Conservation (phyloP, 306 rosid genomes). For the Vicia faba region DNA sequence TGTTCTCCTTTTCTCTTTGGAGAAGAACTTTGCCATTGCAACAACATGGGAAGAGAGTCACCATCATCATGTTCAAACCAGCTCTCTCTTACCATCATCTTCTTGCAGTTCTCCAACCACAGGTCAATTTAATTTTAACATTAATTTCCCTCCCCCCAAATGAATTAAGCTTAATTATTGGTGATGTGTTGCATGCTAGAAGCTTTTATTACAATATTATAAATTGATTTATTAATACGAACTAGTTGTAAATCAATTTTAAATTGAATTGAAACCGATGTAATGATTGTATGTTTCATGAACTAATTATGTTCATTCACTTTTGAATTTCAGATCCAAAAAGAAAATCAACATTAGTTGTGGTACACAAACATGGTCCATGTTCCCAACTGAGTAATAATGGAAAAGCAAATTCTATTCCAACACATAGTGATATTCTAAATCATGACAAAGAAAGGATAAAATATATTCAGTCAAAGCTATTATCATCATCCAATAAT, state of each 20-base stretch:
- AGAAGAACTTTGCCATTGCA: constrained; percentile 32
- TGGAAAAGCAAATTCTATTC: neutral
- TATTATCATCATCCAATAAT: neutral
- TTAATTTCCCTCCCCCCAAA: neutral
- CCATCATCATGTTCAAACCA: constrained; percentile 38
- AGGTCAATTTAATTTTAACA: constrained; percentile 43
- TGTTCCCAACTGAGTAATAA: constrained; percentile 40
- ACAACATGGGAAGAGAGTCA: constrained; percentile 13
- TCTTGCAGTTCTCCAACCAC: constrained; percentile 48
- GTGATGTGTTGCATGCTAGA: neutral
- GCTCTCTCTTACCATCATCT: constrained; percentile 58
- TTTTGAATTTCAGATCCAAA: constrained; percentile 32
- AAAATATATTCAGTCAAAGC: constrained; percentile 42
- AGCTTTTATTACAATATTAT: neutral
- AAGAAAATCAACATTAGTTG: constrained; percentile 43
- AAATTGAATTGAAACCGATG: no score
- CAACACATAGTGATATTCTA: constrained; percentile 44
- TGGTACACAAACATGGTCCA: constrained; percentile 62
- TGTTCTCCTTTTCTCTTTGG: constrained; percentile 16
- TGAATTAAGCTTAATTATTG: neutral
- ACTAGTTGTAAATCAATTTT: no score
- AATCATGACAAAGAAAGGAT: constrained; percentile 47
- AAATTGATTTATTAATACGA: no score
- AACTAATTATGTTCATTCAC: neutral
- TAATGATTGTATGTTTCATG: no score